Conservation (phyloP, 75 land plant species). For the Isoetes taiwanensis region DNA sequence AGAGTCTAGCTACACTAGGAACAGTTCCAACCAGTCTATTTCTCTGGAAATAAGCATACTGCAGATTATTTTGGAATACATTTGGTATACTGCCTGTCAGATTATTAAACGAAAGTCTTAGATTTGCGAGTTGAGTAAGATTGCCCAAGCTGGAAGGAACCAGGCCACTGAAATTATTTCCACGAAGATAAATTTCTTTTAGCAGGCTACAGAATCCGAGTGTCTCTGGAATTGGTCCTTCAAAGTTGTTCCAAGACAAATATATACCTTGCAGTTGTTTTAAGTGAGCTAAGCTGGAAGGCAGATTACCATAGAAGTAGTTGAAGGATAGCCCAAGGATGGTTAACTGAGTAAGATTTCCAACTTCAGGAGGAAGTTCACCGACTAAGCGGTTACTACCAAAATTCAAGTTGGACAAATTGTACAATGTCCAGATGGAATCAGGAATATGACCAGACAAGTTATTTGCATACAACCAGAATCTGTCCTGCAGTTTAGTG, state of each 20-base stretch:
- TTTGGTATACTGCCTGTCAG: not conserved
- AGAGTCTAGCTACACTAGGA: no score
- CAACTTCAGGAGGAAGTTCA: constrained; percentile 12
- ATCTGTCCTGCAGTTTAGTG: constrained; percentile 22
- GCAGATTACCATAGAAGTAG: no score
- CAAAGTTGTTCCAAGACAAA: no score
- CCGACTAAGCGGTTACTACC: constrained; percentile 14
- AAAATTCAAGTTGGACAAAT: constrained; percentile 13
- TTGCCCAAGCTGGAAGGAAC: not conserved
- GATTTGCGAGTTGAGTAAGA: not conserved
- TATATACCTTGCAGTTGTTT: no score
- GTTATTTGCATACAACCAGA: constrained; percentile 9
- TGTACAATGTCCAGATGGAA: not conserved
- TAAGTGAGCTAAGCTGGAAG: no score
- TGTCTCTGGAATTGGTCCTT: no score
- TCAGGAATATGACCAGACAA: constrained; percentile 13
- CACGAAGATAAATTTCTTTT: not conserved
- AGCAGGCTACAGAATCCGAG: no score
- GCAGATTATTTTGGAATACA: no score
- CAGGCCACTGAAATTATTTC: not conserved
- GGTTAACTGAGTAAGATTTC: no score
- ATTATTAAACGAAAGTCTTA: not conserved
- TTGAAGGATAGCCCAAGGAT: no score
- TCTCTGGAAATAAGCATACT: no score
- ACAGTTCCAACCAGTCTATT: no score